Evolutionary conservation across 2,329 filamentous ascomycete species (phyloP).

Genomic region (Penicillium palitans): DNA sequence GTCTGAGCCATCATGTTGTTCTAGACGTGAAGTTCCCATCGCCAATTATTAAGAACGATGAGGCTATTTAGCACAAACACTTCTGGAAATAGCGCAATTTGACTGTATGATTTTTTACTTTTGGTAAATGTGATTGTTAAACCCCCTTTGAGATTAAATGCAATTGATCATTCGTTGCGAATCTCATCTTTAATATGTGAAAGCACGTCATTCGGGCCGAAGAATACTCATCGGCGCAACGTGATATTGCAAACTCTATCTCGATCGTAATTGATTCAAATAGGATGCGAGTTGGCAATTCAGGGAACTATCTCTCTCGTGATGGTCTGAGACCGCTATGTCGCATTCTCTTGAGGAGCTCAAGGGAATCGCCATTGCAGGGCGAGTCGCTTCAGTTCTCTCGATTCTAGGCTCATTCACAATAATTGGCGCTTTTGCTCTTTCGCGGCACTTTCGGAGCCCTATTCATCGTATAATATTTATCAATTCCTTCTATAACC

Average conservation of each 20-base stretch:
- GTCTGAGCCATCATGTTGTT: neutral
- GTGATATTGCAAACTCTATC: slow-evolving; percentile 3
- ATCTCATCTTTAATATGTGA: neutral
- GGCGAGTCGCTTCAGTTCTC: slow-evolving; percentile 33
- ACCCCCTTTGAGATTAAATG: neutral
- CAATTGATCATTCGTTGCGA: neutral
- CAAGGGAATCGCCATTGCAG: slow-evolving; percentile 29
- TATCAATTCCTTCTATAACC: slow-evolving; percentile 42
- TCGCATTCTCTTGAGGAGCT: slow-evolving; percentile 30
- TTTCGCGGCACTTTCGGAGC: slow-evolving; percentile 38
- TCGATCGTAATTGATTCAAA: neutral
- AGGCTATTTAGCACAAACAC: neutral
- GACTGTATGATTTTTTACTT: neutral
- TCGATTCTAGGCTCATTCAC: slow-evolving; percentile 38
- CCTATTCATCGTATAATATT: slow-evolving; percentile 44
- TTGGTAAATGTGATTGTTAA: neutral
- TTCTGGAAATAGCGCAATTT: neutral
- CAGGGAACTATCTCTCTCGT: neutral
- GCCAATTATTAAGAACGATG: neutral
- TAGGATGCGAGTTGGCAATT: neutral
- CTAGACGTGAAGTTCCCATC: neutral
- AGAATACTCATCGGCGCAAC: slow-evolving; percentile 11
- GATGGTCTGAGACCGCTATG: slow-evolving; percentile 14
- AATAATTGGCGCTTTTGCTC: slow-evolving; percentile 36
- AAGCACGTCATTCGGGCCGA: slow-evolving; percentile 17